Evolutionary conservation across 495 filamentous ascomycete genomes (phyloP).

Genomic region (Letharia lupina): DNA sequence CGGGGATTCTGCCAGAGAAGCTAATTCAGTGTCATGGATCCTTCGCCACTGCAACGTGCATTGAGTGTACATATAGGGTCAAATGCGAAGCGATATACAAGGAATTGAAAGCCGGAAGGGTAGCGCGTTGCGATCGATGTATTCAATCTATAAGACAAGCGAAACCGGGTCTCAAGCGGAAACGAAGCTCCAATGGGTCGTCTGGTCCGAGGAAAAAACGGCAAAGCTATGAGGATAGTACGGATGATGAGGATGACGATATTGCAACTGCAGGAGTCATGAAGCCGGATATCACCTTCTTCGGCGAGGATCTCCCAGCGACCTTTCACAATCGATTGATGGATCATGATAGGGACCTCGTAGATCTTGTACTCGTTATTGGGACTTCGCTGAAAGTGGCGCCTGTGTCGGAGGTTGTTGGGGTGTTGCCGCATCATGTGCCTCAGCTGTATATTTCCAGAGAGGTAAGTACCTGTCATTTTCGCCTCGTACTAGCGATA

Average conservation of each 20-base stretch:
- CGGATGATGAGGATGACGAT: conserved; percentile 64
- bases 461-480: conserved; percentile 44
- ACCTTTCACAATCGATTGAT: conserved; percentile 74
- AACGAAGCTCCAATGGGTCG: conserved; percentile 54
- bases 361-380: conserved; percentile 93
- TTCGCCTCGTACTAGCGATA: neutral
- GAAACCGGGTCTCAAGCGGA: conserved; percentile 58
- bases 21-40: conserved; percentile 95
- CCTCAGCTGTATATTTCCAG: conserved; percentile 93
- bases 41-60: conserved; percentile 85
- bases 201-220: conserved; percentile 42
- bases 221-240: conserved; percentile 50
- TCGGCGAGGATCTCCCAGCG: conserved; percentile 64
- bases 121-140: conserved; percentile 57
- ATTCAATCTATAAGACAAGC: conserved; percentile 40
- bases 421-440: conserved; percentile 64
- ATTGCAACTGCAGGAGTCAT: conserved; percentile 74
- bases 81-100: conserved; percentile 66
- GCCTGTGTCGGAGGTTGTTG: conserved; percentile 84
- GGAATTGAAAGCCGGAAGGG: conserved; percentile 65
- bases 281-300: conserved; percentile 99
- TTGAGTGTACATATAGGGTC: conserved; percentile 73
- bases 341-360: conserved; percentile 65
- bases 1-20: conserved; percentile 73
- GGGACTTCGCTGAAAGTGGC: conserved; percentile 95